A percentile compares a stretch with the other conserved stretches of the same genome.
These are phyloP conservation scores for Pestalotiopsis sp. DNA, from an alignment of 2,329 filamentous ascomycete genomes.

Conservation along the genomic window DNA sequence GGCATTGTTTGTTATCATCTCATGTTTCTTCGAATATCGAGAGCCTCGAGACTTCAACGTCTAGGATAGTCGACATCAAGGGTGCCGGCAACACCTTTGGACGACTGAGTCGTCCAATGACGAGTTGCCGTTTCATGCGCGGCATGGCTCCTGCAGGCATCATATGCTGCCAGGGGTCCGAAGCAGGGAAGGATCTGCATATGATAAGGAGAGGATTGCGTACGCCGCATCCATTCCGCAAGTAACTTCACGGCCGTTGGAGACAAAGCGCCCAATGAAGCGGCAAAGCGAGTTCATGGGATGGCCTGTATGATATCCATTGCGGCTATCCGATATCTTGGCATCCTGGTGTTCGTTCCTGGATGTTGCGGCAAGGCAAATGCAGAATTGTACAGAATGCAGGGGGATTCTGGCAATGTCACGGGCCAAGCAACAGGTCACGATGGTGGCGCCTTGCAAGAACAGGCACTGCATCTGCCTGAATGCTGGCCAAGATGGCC, in stretches of 20 bases:
- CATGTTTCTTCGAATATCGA: background rate
- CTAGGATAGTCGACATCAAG: background rate
- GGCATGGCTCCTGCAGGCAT: background rate
- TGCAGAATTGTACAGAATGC: background rate
- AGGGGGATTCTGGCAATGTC: background rate
- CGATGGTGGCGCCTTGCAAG: background rate
- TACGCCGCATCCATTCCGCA: conserved; percentile 1
- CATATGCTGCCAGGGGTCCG: background rate
- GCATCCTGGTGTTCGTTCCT: background rate
- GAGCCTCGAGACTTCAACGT: background rate
- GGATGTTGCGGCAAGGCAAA: background rate
- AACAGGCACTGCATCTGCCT: background rate
- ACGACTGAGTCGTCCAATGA: background rate
- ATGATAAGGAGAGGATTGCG: conserved; percentile 1
- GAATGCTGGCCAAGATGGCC: background rate
- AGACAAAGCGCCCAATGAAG: background rate
- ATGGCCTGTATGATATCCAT: background rate
- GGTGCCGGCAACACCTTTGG: background rate
- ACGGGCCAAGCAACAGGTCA: background rate
- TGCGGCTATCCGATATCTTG: background rate
- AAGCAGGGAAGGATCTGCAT: conserved; percentile 5
- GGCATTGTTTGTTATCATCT: conserved; percentile 2
- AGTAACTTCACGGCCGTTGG: background rate
- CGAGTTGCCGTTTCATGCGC: background rate
- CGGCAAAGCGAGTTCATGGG: background rate